phyloP scores from a whole-genome alignment of 768 basidiomycete species.

The Xerocomellus intermedius region DNA sequence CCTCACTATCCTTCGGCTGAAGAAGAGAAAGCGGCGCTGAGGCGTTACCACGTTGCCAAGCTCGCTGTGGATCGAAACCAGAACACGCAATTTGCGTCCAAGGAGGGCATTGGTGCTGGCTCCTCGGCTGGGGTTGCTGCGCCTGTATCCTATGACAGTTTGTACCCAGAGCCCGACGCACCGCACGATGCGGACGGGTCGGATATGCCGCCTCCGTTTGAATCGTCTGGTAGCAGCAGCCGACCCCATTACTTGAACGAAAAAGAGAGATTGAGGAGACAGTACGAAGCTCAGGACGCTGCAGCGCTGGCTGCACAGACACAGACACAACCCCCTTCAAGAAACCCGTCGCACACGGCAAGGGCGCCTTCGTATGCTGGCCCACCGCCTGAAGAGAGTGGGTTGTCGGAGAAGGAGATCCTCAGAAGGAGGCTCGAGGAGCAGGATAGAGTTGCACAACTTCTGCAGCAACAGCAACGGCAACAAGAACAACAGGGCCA shows the following conservation, averaged over 20 bases:
- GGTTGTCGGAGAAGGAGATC: slow-evolving; percentile 54
- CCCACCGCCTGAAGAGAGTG: slow-evolving; percentile 24
- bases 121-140: slow-evolving; percentile 26
- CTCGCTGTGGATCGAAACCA: slow-evolving; percentile 66
- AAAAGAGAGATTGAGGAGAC: slow-evolving; percentile 65
- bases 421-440: slow-evolving; percentile 56
- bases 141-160: slow-evolving; percentile 61
- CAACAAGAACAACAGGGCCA: slow-evolving; percentile 9
- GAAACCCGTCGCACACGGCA: slow-evolving; percentile 16
- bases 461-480: slow-evolving; percentile 16
- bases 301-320: slow-evolving; percentile 38
- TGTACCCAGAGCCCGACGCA: slow-evolving; percentile 48
- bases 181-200: slow-evolving; percentile 19
- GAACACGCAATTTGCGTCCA: slow-evolving; percentile 27
- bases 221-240: slow-evolving; percentile 36
- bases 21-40: slow-evolving; percentile 72
- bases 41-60: slow-evolving; percentile 68
- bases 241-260: slow-evolving; percentile 48
- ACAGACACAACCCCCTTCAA: slow-evolving; percentile 14
- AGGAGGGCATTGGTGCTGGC: slow-evolving; percentile 18
- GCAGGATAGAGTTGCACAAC: slow-evolving; percentile 44
- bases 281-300: slow-evolving; percentile 67
- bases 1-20: slow-evolving; percentile 63
- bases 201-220: slow-evolving; percentile 56
- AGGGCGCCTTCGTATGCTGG: slow-evolving; percentile 24